These are phyloP conservation scores for Drosera spatulata DNA, from an alignment of 179 eudicot genomes.

Conservation along the genomic window DNA sequence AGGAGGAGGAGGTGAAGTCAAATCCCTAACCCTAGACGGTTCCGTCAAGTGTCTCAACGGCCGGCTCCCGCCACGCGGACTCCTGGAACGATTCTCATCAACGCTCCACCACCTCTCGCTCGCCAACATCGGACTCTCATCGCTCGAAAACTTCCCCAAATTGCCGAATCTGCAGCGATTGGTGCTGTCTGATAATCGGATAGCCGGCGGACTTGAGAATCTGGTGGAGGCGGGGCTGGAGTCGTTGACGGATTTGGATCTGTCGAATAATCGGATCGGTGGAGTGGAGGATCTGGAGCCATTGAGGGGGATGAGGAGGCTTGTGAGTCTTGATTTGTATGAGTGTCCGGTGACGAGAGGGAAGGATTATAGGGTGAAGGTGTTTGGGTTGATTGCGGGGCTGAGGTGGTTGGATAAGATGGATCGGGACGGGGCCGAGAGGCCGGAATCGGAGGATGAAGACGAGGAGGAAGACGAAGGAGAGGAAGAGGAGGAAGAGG, in stretches of 20 bases:
- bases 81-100: constrained; percentile 60
- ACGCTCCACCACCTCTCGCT: constrained; percentile 67
- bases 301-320: constrained; percentile 47
- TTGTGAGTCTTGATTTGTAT: constrained; percentile 78
- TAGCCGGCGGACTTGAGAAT: constrained; percentile 61
- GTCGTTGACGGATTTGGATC: constrained; percentile 66
- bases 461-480: constrained; percentile 47
- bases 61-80: constrained; percentile 55
- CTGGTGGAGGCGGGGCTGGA: constrained; percentile 60
- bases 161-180: constrained; percentile 51
- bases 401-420: constrained; percentile 90
- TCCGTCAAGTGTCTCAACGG: constrained; percentile 84
- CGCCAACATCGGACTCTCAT: constrained; percentile 69
- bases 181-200: constrained; percentile 71
- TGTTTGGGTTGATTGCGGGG: constrained; percentile 69
- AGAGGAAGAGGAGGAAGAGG: constrained; percentile 38
- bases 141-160: constrained; percentile 69
- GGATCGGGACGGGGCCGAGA: constrained; percentile 73
- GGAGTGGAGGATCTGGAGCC: constrained; percentile 58
- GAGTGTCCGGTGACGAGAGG: constrained; percentile 92
- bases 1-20: too few relatives aligned
- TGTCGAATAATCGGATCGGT: constrained; percentile 73
- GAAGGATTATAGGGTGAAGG: constrained; percentile 74
- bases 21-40: constrained; percentile 83
- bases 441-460: constrained; percentile 77